Evolutionary conservation across 768 basidiomycete genomes (phyloP).

Genomic region (Mycena maculata): DNA sequence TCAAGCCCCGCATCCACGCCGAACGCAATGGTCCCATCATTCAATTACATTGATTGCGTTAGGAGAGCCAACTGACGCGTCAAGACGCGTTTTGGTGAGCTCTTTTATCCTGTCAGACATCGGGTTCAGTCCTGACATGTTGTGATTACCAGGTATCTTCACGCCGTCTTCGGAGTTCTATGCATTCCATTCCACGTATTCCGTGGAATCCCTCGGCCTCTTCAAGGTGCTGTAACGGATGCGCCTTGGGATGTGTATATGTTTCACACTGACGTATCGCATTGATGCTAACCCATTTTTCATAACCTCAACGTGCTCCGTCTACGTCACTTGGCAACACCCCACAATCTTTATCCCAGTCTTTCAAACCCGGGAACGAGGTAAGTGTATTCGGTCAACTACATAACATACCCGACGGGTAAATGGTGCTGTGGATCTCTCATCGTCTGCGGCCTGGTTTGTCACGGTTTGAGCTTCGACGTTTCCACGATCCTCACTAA

Average conservation of each 20-base stretch:
- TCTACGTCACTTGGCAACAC: not conserved
- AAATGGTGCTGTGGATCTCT: not conserved
- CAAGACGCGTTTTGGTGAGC: not conserved
- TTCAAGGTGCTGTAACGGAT: constrained; percentile 2
- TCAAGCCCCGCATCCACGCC: not conserved
- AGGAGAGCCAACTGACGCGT: not conserved
- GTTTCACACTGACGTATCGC: not conserved
- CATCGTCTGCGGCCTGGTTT: not conserved
- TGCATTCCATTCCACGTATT: constrained; percentile 5
- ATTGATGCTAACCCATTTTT: not conserved
- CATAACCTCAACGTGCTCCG: not conserved
- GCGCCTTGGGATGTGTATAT: not conserved
- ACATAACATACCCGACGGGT: constrained; percentile 2
- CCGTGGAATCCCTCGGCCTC: not conserved
- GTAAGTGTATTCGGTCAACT: constrained; percentile 7
- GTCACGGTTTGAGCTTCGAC: not conserved
- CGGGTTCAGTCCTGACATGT: constrained; percentile 2
- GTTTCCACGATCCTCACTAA: constrained; percentile 6
- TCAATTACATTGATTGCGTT: constrained; percentile 2
- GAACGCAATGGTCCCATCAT: not conserved
- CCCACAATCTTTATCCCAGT: constrained; percentile 8
- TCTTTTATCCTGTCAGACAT: constrained; percentile 2
- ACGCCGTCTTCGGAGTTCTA: not conserved
- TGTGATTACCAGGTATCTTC: not conserved
- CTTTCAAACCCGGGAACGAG: not conserved